Percentiles rank a stretch among this genome's conserved stretches.
phyloP scores from a whole-genome alignment of 768 basidiomycete genomes.

The Suillus bovinus region DNA sequence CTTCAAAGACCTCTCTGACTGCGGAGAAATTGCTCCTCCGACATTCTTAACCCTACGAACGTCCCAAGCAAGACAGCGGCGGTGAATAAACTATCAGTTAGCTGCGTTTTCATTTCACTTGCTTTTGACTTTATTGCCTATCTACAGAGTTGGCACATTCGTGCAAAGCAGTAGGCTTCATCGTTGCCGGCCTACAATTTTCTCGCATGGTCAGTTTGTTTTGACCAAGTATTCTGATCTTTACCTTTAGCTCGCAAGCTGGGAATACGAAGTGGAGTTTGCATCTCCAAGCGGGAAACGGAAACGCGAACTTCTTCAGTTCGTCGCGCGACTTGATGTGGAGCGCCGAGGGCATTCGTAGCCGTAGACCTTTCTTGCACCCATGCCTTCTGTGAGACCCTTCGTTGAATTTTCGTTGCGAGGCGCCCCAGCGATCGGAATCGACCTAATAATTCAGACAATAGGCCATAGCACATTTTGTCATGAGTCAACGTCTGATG shows the following conservation, averaged over 20 bases:
- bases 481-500: neutral
- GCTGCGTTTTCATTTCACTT: neutral
- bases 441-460: neutral
- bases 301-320: neutral
- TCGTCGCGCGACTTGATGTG: neutral
- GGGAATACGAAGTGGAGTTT: neutral
- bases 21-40: neutral
- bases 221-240: neutral
- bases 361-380: neutral
- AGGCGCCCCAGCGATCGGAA: neutral
- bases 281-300: neutral
- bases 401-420: neutral
- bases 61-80: neutral
- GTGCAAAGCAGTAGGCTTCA: conserved; percentile 32
- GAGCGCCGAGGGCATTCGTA: neutral
- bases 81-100: neutral
- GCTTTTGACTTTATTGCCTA: neutral
- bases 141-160: conserved; percentile 18
- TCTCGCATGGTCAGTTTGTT: too few relatives aligned
- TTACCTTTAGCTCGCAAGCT: neutral
- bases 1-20: neutral
- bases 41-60: neutral
- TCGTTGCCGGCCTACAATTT: conserved; percentile 15
- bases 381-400: neutral
- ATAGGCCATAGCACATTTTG: neutral